Evolutionary conservation across 148 eudicot species (phyloP), one percentile per base, ranked within the genome.

Genomic region (Fallopia convolvulus): DNA sequence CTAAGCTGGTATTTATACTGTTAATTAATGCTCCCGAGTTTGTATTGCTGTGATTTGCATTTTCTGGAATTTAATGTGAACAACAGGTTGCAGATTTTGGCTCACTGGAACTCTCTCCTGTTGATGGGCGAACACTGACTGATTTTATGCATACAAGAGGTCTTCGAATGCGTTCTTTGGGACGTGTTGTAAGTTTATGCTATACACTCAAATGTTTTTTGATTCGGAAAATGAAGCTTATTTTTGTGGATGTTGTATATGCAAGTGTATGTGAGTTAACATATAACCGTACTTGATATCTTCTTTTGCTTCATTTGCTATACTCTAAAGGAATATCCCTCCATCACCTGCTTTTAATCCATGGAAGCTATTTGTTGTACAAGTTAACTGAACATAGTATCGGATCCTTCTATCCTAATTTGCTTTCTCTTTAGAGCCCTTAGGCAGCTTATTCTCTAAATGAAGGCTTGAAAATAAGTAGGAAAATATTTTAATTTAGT

Each of bases 71-170:
- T 71, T 32, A 30, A 63, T 65, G 7, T 88, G 47, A 33, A 42
- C 47, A n/a, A 70, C 88, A 96, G 99, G 99, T 96, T 82, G 92
- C 98, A 78, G 99, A 96, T 90, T 96, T 96, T 87, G 99, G 99
- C 80, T 96, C 99, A 73, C 84, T 96, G 82, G 99, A 96, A 81
- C 97, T 96, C 77, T 96, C 99, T 41, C 99, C 99, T 42, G 99
- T 96, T 70, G 99, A 96, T 88, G 99, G 99, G 52, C 92, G 98
- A 40, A 96, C 99, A 30, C 78, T 96, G 74, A 93, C 99, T 77
- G 99, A 96, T 81, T 96, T 96, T 83, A 96, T 96, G 99, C 99
- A 96, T 58, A 96, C 99, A 72, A 90, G 99, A 87, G 99, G 99
- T 78, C 98, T 96, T 75, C 86, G 92, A 76, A 96, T 96, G 95